Conservation (phyloP, 495 filamentous ascomycete species). For the Xylaria sp. region DNA sequence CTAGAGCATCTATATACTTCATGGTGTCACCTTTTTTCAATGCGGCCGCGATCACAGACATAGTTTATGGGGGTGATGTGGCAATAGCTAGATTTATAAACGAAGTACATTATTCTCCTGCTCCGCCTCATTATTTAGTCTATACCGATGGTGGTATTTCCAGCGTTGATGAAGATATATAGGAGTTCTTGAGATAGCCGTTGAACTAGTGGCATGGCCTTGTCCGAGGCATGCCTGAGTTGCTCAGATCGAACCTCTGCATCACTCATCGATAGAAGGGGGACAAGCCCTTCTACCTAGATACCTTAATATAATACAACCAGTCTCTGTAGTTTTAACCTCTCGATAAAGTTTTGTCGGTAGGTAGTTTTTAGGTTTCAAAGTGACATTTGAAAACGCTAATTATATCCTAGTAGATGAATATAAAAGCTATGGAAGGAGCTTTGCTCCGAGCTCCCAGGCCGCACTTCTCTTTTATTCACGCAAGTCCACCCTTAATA, state of each 20-base stretch:
- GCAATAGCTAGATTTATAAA: not conserved
- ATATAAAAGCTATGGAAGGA: not conserved
- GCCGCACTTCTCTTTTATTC: not conserved
- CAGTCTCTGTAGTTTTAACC: not conserved
- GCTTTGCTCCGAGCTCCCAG: not conserved
- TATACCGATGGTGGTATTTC: not conserved
- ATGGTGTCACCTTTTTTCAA: not conserved
- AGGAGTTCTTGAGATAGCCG: no score
- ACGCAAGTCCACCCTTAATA: not conserved
- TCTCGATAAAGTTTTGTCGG: not conserved
- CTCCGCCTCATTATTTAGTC: not conserved
- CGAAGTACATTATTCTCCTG: not conserved
- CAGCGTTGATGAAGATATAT: not conserved
- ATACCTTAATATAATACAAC: no score
- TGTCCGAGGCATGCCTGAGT: not conserved
- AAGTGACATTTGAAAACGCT: no score
- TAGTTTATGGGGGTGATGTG: not conserved
- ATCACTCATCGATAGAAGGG: not conserved
- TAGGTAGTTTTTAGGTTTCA: no score
- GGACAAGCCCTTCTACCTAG: no score
- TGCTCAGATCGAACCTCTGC: not conserved
- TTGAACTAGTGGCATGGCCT: not conserved
- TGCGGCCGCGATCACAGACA: not conserved
- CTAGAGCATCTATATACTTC: not conserved
- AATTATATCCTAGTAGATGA: no score